A percentile compares a stretch with the other conserved stretches of the same genome.
These are phyloP conservation scores for Cyberlindnera bimundalis DNA, from an alignment of 805 yeast species.

Conservation along the genomic window DNA sequence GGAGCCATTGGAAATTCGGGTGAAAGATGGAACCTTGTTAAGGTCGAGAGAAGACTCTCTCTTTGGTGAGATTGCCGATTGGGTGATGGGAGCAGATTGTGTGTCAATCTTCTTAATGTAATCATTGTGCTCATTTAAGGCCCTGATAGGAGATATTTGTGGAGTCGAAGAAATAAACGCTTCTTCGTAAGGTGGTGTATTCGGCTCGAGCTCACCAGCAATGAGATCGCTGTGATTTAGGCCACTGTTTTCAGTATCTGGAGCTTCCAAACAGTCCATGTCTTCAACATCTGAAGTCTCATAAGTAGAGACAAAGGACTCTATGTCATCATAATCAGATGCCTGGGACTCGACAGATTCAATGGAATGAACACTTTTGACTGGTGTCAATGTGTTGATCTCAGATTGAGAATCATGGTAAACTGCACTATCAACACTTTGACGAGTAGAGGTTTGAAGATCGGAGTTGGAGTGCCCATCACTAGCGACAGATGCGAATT, in stretches of 20 bases:
- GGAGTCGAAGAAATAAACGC: constrained; percentile 28
- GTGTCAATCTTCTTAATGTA: background rate
- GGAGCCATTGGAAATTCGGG: constrained; percentile 23
- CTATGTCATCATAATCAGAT: constrained; percentile 25
- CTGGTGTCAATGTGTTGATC: background rate
- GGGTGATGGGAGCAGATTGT: background rate
- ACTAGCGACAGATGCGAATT: no score
- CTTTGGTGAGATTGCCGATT: background rate
- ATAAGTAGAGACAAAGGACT: constrained; percentile 27
- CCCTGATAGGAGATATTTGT: constrained; percentile 27
- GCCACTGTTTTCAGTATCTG: constrained; percentile 7
- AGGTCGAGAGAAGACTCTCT: constrained; percentile 15
- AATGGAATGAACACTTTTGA: background rate
- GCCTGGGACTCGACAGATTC: background rate
- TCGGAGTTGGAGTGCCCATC: no score
- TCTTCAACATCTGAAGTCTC: constrained; percentile 19
- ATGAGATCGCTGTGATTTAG: constrained; percentile 13
- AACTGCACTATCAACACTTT: constrained; percentile 2
- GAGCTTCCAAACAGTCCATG: constrained; percentile 15
- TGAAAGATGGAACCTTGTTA: constrained; percentile 23
- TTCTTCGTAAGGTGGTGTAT: constrained; percentile 25
- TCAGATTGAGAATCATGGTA: constrained; percentile 6
- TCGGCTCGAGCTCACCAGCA: constrained; percentile 19
- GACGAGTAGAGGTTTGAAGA: no score
- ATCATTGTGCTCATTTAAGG: constrained; percentile 16